Evolutionary conservation across 2,329 filamentous ascomycete species (phyloP).

Genomic region (Aulographum hederae): DNA sequence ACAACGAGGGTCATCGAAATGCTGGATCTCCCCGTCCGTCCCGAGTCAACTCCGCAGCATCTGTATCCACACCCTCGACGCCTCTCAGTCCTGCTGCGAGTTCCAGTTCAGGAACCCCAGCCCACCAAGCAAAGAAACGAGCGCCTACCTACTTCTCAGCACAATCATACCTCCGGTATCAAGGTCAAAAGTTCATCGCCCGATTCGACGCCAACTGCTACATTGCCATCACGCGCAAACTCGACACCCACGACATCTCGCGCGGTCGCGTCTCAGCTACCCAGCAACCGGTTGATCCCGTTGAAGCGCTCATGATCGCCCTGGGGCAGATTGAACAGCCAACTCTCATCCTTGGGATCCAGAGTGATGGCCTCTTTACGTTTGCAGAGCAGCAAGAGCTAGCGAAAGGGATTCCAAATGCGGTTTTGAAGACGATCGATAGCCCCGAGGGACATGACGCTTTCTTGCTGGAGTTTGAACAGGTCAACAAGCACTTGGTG

Average conservation of each 20-base stretch:
- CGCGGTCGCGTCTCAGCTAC: conserved; percentile 39
- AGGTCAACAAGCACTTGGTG: conserved; percentile 78
- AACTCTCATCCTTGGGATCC: conserved; percentile 78
- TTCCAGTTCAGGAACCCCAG: too few relatives aligned
- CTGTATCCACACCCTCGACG: neutral
- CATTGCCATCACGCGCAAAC: conserved; percentile 93
- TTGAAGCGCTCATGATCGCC: conserved; percentile 43
- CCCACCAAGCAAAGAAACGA: too few relatives aligned
- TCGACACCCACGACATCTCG: conserved; percentile 92
- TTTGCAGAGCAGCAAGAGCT: conserved; percentile 93
- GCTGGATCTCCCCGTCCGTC: conserved; percentile 25
- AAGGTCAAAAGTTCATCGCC: conserved; percentile 90
- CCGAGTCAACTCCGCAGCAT: conserved; percentile 13
- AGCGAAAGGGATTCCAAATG: conserved; percentile 61
- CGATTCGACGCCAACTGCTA: conserved; percentile 98
- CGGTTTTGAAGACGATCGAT: conserved; percentile 70
- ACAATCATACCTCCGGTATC: conserved; percentile 92
- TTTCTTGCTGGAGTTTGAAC: conserved; percentile 90
- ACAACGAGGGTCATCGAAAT: conserved; percentile 32
- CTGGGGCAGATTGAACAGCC: conserved; percentile 74
- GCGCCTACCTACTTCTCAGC: conserved; percentile 81
- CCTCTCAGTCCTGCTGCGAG: too few relatives aligned
- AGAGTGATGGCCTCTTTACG: conserved; percentile 89
- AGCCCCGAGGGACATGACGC: conserved; percentile 92
- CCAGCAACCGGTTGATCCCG: conserved; percentile 29